Evolutionary conservation across 2,329 filamentous ascomycete species (phyloP).

Genomic region (Tolypocladium inflatum): DNA sequence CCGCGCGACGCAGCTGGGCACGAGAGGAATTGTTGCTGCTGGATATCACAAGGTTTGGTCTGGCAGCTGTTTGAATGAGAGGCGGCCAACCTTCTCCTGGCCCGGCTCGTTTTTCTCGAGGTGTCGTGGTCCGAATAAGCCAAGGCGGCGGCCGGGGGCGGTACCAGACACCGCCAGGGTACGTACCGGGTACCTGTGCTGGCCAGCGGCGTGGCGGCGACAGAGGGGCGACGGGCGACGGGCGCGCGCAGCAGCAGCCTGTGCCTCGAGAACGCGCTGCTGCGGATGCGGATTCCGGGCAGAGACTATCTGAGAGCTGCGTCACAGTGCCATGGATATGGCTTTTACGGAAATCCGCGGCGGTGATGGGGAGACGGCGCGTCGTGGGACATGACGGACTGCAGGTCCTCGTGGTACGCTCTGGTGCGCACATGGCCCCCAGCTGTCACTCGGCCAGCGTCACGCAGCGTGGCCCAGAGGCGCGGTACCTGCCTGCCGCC

Average conservation of each 20-base stretch:
- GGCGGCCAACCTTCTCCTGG: constrained; percentile 16
- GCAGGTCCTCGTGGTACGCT: background rate
- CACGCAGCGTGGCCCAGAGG: background rate
- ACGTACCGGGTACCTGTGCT: constrained; percentile 1
- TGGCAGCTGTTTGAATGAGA: constrained; percentile 6
- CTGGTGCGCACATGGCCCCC: background rate
- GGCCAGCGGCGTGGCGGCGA: background rate
- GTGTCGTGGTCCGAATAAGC: constrained; percentile 31
- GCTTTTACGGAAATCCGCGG: background rate
- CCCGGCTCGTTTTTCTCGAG: constrained; percentile 22
- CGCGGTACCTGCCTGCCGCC: background rate
- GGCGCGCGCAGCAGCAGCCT: background rate
- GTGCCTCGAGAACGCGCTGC: background rate
- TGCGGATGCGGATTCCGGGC: background rate
- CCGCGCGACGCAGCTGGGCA: constrained; percentile 7
- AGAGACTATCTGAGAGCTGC: background rate
- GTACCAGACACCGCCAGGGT: background rate
- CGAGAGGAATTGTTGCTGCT: background rate
- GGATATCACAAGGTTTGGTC: constrained; percentile 12
- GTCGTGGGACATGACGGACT: background rate
- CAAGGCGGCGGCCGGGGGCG: constrained; percentile 7
- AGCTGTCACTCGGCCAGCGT: background rate
- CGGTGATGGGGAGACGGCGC: background rate
- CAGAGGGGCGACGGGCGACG: background rate
- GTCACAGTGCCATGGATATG: background rate